Evolutionary conservation across 441 rosid species (phyloP).

Genomic region (Jatropha podagrica): DNA sequence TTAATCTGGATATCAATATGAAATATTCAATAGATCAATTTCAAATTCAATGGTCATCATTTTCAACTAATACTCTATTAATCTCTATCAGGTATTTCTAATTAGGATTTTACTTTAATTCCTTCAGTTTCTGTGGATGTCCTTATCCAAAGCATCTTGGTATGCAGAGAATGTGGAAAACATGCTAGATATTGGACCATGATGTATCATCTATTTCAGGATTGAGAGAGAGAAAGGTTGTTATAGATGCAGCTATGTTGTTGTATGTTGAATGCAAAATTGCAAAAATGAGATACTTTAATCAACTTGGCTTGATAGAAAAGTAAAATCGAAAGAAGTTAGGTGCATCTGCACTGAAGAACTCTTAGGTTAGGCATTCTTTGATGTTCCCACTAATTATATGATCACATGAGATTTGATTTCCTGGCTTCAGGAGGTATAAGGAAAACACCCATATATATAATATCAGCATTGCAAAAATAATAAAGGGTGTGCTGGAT

Average conservation of each 20-base stretch:
- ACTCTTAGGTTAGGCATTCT: constrained; percentile 15
- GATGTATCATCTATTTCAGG: background rate
- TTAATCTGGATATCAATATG: constrained; percentile 11
- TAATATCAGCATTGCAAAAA: background rate
- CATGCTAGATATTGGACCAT: background rate
- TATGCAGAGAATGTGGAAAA: constrained; percentile 1
- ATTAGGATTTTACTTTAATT: background rate
- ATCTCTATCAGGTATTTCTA: background rate
- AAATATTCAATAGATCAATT: background rate
- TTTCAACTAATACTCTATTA: background rate
- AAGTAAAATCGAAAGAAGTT: constrained; percentile 15
- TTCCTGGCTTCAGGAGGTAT: constrained; percentile 18
- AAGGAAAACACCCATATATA: background rate
- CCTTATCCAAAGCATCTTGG: background rate
- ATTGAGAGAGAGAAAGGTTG: background rate
- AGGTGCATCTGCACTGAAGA: constrained; percentile 33
- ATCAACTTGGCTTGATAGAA: constrained; percentile 13
- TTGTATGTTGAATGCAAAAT: constrained; percentile 11
- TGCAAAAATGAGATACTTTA: constrained; percentile 11
- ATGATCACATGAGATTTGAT: constrained; percentile 14
- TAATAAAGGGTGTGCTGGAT: background rate
- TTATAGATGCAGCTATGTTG: background rate
- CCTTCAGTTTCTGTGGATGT: background rate
- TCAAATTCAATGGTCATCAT: constrained; percentile 14
- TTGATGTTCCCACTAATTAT: constrained; percentile 23